Base-by-base conservation (phyloP, 2,329 filamentous ascomycete genomes). In the Arachnopeziza araneosa region DNA sequence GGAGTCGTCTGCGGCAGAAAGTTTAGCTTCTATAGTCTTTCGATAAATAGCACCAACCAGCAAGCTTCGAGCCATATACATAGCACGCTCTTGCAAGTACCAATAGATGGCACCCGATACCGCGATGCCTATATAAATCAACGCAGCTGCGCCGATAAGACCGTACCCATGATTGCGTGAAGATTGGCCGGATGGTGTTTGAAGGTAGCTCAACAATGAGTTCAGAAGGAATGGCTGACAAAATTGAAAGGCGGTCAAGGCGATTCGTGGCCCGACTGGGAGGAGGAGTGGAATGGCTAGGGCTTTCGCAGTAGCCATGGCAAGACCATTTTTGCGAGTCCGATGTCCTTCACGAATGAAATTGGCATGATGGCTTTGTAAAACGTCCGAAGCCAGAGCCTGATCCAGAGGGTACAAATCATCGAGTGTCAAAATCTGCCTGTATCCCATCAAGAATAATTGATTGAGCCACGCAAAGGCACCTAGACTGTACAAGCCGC, bases 31-130 rank as follows among this genome's bases (percentile, higher is more conserved):
- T 0, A 78, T 59, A 0, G 78, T 79, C 64, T 80, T 79, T 21
- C 76, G 74, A 65, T 80, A 84, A 1, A 85, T 76, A 64, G 83
- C 70, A 0, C 78, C 76, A 23, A 79, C 71, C 7, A 80, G 65
- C 0, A 70, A 73, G 8, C 75, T 75, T 44, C 78, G 70, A 10
- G 77, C 68, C 72, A 77, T 76, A 10, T 75, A 76, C 24, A 76
- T 74, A 9, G 71, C 68, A 4, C 77, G 76, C 61, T 78, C 75
- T 0, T 75, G 73, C 14, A 72, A 66, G 65, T 79, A 76, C 50
- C 76, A 71, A 55, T 65, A 67, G 19, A 58, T 56, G 2, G 57
- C 56, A 7, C 62, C 66, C 17, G 64, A 23, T 54, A 65, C 59
- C 8, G 65, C 64, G 30, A 68, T 62, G 12, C 66, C 66, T 48